Conservation (phyloP, 495 filamentous ascomycete genomes). For the Aspergillus conjunctus region DNA sequence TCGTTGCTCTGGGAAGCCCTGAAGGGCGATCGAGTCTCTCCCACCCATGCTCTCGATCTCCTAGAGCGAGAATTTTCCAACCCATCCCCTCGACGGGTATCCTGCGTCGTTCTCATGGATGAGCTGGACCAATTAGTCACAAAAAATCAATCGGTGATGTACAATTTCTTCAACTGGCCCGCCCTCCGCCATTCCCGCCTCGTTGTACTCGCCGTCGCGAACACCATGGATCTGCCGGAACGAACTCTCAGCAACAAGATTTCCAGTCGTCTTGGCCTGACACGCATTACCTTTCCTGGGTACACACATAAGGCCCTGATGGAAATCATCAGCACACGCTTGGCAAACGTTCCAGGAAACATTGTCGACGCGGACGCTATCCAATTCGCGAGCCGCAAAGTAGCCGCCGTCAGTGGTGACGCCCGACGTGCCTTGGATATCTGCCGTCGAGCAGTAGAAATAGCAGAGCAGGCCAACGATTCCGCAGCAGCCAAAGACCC, state of each 20-base stretch:
- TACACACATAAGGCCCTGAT: conserved; percentile 98
- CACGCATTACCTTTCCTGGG: conserved; percentile 92
- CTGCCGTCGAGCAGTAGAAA: conserved; percentile 91
- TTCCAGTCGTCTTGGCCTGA: conserved; percentile 83
- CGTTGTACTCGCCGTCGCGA: conserved; percentile 95
- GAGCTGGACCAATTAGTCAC: conserved; percentile 98
- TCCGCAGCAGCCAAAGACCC: conserved; percentile 27
- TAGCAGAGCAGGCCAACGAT: conserved; percentile 76
- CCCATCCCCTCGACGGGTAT: conserved; percentile 85
- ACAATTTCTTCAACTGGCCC: conserved; percentile 99
- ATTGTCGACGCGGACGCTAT: conserved; percentile 93
- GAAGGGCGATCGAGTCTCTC: conserved; percentile 88
- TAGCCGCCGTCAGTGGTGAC: conserved; percentile 94
- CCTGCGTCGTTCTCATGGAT: conserved; percentile 98
- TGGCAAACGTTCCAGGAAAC: conserved; percentile 82
- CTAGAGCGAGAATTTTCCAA: conserved; percentile 89
- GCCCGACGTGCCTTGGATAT: conserved; percentile 93
- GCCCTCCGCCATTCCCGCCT: conserved; percentile 83
- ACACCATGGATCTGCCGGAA: conserved; percentile 99
- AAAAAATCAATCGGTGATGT: conserved; percentile 98
- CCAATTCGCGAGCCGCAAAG: conserved; percentile 95
- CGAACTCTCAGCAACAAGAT: conserved; percentile 98
- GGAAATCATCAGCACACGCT: conserved; percentile 89
- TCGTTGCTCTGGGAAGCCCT: conserved; percentile 94
- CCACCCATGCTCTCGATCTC: conserved; percentile 86